These are phyloP conservation scores for Candida tunisiensis DNA, from an alignment of 1,139 yeast genomes.

Conservation along the genomic window DNA sequence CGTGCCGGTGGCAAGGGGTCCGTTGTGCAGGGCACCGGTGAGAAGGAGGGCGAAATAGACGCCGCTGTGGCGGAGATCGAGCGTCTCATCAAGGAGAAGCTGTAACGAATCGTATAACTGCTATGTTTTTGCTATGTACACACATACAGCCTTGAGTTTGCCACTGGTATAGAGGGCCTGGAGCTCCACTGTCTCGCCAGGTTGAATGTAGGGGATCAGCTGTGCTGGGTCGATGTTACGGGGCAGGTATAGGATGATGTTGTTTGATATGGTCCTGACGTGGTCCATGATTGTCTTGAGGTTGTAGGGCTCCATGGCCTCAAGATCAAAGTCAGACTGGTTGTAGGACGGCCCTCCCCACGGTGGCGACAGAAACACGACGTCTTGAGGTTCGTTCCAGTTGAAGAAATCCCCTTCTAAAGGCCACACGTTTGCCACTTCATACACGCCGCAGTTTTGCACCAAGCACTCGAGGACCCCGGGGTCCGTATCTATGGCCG, in stretches of 20 bases:
- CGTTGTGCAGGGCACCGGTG: slow-evolving; percentile 94
- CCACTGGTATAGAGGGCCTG: too few species aligned
- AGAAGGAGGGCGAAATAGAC: slow-evolving; percentile 48
- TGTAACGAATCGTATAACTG: neutral
- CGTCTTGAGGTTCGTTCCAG: slow-evolving; percentile 8
- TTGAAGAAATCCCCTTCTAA: slow-evolving; percentile 38
- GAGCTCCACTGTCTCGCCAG: too few species aligned
- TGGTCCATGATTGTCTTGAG: neutral
- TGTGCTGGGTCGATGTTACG: slow-evolving; percentile 1
- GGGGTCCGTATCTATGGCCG: slow-evolving; percentile 33
- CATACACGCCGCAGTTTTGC: slow-evolving; percentile 62
- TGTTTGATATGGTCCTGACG: neutral
- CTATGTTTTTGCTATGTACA: neutral
- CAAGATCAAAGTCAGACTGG: neutral
- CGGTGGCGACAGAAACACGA: slow-evolving; percentile 1
- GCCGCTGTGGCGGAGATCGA: slow-evolving; percentile 60
- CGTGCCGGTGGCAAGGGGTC: slow-evolving; percentile 98
- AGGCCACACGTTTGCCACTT: slow-evolving; percentile 34
- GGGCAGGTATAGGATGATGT: slow-evolving; percentile 1
- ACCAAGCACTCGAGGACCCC: slow-evolving; percentile 49
- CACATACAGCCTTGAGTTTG: too few species aligned
- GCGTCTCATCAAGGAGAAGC: slow-evolving; percentile 37
- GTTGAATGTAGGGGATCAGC: too few species aligned
- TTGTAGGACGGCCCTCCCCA: slow-evolving; percentile 1
- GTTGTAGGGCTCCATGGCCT: neutral